Conservation (phyloP, 257 asterid species). For the Fraxinus cuspidata region DNA sequence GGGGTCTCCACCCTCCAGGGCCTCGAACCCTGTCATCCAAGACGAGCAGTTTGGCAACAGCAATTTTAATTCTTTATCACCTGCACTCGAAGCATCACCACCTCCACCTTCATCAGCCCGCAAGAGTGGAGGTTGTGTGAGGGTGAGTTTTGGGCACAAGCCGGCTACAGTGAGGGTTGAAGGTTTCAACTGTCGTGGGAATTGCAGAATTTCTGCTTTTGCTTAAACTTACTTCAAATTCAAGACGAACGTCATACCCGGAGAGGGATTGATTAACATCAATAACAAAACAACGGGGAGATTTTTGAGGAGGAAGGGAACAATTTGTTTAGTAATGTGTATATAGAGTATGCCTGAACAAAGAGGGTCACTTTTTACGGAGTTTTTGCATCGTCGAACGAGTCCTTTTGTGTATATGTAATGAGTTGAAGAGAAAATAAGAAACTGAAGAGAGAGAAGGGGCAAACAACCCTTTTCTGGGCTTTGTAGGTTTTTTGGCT, state of each 20-base stretch:
- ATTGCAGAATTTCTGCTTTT: conserved; percentile 51
- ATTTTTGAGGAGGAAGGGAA: conserved; percentile 23
- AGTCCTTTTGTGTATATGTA: conserved; percentile 24
- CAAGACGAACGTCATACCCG: background rate
- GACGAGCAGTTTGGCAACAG: conserved; percentile 47
- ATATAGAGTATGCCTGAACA: conserved; percentile 26
- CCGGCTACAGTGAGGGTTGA: conserved; percentile 60
- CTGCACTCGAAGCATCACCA: conserved; percentile 31
- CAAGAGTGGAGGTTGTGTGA: conserved; percentile 45
- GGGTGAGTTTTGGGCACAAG: conserved; percentile 41
- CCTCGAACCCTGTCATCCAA: conserved; percentile 59
- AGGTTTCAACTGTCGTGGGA: conserved; percentile 63
- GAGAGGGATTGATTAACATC: background rate
- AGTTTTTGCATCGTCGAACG: background rate
- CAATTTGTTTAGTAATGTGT: conserved; percentile 32
- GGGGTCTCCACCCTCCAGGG: conserved; percentile 61
- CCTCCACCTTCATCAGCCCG: conserved; percentile 30
- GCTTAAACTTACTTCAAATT: conserved; percentile 33
- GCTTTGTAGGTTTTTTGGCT: conserved; percentile 3
- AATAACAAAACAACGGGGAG: conserved; percentile 10
- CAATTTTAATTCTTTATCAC: conserved; percentile 37
- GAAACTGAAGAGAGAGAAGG: conserved; percentile 23
- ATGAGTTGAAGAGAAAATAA: conserved; percentile 31
- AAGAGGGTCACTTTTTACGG: background rate
- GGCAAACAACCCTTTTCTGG: conserved; percentile 13